phyloP scores from a whole-genome alignment of 257 asterid species.

The Misopates orontium region DNA sequence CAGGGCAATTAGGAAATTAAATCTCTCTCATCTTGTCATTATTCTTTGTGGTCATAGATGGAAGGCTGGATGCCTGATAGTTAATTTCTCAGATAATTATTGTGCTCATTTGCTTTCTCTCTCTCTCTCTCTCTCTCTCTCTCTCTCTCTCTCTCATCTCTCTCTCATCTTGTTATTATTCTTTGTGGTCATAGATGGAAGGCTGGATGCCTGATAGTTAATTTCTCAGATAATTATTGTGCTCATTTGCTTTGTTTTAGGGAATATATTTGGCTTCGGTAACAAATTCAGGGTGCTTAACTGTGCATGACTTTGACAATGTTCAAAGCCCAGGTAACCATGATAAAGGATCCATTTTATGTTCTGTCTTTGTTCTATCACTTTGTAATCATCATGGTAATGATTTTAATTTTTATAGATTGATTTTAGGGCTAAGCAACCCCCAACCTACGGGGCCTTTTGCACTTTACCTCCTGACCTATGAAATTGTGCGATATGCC shows the following conservation, averaged over 20 bases:
- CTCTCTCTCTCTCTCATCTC: too few relatives aligned
- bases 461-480: too few relatives aligned
- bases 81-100: conserved; percentile 12
- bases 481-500: too few relatives aligned
- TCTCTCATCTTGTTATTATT: neutral
- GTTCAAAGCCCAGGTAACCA: conserved; percentile 62
- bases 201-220: conserved; percentile 5
- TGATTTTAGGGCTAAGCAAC: too few relatives aligned
- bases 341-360: conserved; percentile 12
- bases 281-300: conserved; percentile 84
- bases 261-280: conserved; percentile 91
- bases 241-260: conserved; percentile 40
- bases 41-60: conserved; percentile 3
- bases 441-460: too few relatives aligned
- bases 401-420: conserved; percentile 10
- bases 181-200: conserved; percentile 3
- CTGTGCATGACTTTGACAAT: conserved; percentile 84
- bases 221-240: conserved; percentile 12
- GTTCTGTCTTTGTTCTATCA: conserved; percentile 4
- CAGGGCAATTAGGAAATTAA: neutral
- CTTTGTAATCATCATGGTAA: neutral
- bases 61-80: conserved; percentile 4
- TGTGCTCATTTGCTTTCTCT: conserved; percentile 23
- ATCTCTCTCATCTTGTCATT: too few relatives aligned
- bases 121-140: too few relatives aligned